Percentiles rank a stretch among this genome's conserved stretches.
phyloP scores from a whole-genome alignment of 768 basidiomycete genomes.

The Psilocybe sp. region DNA sequence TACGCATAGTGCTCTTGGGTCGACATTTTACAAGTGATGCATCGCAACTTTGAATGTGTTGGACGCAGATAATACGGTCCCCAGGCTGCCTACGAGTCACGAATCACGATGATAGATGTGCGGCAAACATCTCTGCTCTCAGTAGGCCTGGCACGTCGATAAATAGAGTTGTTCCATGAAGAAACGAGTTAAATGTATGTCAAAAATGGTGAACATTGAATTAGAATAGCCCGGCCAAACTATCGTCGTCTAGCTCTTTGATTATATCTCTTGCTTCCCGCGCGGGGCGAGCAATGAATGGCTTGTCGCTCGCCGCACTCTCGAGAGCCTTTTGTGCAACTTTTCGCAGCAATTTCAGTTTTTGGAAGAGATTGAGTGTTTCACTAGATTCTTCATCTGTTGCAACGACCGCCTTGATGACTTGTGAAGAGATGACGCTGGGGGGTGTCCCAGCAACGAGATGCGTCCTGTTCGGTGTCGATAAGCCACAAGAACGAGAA shows the following conservation, averaged over 20 bases:
- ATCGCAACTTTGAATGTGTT: too few species aligned
- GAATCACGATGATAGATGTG: too few species aligned
- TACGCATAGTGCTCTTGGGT: too few species aligned
- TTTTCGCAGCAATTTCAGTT: constrained; percentile 53
- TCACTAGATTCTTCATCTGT: constrained; percentile 42
- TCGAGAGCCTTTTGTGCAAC: constrained; percentile 76
- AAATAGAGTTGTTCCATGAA: too few species aligned
- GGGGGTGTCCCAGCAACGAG: constrained; percentile 69
- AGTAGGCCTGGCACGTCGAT: too few species aligned
- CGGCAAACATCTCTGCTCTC: too few species aligned
- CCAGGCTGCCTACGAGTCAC: too few species aligned
- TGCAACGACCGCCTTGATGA: constrained; percentile 55
- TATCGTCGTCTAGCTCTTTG: constrained; percentile 41
- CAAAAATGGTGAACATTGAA: too few species aligned
- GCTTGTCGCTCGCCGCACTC: constrained; percentile 64
- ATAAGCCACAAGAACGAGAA: neutral
- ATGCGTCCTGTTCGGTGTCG: constrained; percentile 41
- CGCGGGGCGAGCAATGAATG: constrained; percentile 74
- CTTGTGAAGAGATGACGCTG: constrained; percentile 57
- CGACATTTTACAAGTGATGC: too few species aligned
- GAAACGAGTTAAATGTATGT: too few species aligned
- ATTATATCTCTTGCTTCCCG: constrained; percentile 79
- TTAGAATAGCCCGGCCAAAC: constrained; percentile 43
- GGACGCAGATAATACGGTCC: too few species aligned
- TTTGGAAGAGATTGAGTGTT: constrained; percentile 59